A percentile compares a stretch with the other conserved stretches of the same genome.
phyloP scores from a whole-genome alignment of 164 flowering plant genomes.

The Vitis cinerea region DNA sequence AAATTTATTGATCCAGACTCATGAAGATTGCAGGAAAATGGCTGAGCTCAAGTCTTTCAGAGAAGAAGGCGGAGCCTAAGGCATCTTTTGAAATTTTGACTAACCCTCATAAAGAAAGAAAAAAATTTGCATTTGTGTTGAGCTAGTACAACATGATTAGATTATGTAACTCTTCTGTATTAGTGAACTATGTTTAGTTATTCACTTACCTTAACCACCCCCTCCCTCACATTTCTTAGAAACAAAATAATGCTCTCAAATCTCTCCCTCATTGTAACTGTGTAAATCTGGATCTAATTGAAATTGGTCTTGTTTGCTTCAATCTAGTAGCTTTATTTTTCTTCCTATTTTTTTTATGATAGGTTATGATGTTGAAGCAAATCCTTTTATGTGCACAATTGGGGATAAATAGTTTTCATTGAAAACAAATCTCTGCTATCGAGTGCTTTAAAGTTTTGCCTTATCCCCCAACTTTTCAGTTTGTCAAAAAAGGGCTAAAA shows the following conservation, averaged over 20 bases:
- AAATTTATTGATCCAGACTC: background rate
- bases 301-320: slow-evolving; percentile 11
- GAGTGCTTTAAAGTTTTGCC: background rate
- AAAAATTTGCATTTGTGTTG: slow-evolving; percentile 1
- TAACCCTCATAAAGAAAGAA: no score
- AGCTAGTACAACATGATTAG: slow-evolving; percentile 15
- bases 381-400: no score
- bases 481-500: slow-evolving; percentile 22
- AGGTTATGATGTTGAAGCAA: background rate
- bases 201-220: background rate
- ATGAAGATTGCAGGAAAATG: slow-evolving; percentile 39
- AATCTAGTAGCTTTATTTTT: background rate
- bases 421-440: no score
- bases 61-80: no score
- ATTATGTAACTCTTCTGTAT: slow-evolving; percentile 19
- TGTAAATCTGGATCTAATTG: slow-evolving; percentile 27
- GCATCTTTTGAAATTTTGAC: no score
- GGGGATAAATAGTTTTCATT: background rate
- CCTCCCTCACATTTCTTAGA: slow-evolving; percentile 1
- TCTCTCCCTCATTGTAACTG: slow-evolving; percentile 12
- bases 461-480: slow-evolving; percentile 11
- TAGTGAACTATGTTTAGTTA: slow-evolving; percentile 13
- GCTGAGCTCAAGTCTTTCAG: slow-evolving; percentile 32
- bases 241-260: slow-evolving; percentile 16
- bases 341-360: slow-evolving; percentile 3